These are phyloP conservation scores for Macrotyloma uniflorum DNA, from an alignment of 306 rosid genomes.

Conservation along the genomic window DNA sequence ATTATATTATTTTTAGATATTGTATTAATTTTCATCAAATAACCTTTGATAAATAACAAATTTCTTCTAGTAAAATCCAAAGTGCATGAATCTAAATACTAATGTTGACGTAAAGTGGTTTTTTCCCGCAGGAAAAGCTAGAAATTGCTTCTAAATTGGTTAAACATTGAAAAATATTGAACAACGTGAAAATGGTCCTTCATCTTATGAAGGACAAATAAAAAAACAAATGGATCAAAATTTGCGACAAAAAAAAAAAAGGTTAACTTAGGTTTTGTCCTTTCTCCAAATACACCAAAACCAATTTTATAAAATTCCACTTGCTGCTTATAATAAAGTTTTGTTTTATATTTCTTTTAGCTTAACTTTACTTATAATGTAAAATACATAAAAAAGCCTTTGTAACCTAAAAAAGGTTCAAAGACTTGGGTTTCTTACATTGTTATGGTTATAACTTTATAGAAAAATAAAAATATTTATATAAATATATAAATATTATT, in stretches of 20 bases:
- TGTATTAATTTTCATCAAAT: too few species aligned
- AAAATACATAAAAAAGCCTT: background rate
- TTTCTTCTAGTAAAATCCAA: too few species aligned
- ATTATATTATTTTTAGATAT: too few species aligned
- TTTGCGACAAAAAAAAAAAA: background rate
- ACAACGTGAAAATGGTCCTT: slow-evolving; percentile 5
- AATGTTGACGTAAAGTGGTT: background rate
- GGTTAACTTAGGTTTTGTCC: background rate
- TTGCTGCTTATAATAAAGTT: background rate
- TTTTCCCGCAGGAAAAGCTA: background rate
- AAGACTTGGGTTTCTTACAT: too few species aligned
- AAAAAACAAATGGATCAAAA: background rate
- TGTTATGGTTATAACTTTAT: too few species aligned
- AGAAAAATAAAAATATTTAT: too few species aligned
- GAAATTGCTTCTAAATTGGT: slow-evolving; percentile 12
- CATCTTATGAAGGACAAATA: background rate
- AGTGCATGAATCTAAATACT: background rate
- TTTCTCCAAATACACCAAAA: background rate
- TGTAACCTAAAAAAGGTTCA: background rate
- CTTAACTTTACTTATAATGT: background rate
- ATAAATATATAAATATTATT: too few species aligned
- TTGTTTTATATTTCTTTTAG: too few species aligned
- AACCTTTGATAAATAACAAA: too few species aligned
- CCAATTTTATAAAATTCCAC: background rate
- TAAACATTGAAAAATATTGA: slow-evolving; percentile 4